Evolutionary conservation across 2,329 filamentous ascomycete species (phyloP), one percentile per base, ranked within the genome.

Genomic region (Beauveria asiatica): DNA sequence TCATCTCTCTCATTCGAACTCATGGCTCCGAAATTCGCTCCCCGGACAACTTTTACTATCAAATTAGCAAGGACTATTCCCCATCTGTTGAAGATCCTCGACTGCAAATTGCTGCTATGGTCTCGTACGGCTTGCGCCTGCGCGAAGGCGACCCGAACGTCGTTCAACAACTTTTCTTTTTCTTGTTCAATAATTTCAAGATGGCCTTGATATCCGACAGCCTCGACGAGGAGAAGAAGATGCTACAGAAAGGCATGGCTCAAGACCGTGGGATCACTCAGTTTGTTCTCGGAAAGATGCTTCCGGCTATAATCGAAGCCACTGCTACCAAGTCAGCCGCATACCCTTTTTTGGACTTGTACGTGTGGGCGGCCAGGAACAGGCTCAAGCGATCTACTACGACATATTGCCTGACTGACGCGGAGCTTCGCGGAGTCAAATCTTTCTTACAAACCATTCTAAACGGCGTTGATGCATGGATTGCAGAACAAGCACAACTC

Each of bases 111-210:
- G 82, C 82, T 4, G 76, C 75, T 5, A 81, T 85, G 66, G 66
- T 81, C 17, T 79, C 80, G 2, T 85, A 83, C 67, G 83, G 81
- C 1, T 70, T 84, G 37, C 77, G 79, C 45, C 70, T 85, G 17
- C 73, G 74, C 44, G 82, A 85, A 62, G 78, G 76, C 1, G 82
- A 84, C 58, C 65, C 69, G 2, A 75, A 74, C 33, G 78, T 77
- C 4, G 70, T 70, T 6, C 74, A 78, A 19, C 76, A 78, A 57
- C 74, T 85, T 3, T 85, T 85, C 66, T 80, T 80, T 67, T 81
- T 83, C 61, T 72, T 85, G 2, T 80, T 78, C 66, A 81, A 81
- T 64, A 83, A 80, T 68, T 83, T 83, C 67, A 83, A 83, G 66
- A 71, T 79, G 57, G 79, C 81, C 0, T 67, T 85, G 3, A 75